Evolutionary conservation across 2,329 filamentous ascomycete genomes (phyloP), one percentile per base, ranked within the genome.

Genomic region (Zymoseptoria passerinii): DNA sequence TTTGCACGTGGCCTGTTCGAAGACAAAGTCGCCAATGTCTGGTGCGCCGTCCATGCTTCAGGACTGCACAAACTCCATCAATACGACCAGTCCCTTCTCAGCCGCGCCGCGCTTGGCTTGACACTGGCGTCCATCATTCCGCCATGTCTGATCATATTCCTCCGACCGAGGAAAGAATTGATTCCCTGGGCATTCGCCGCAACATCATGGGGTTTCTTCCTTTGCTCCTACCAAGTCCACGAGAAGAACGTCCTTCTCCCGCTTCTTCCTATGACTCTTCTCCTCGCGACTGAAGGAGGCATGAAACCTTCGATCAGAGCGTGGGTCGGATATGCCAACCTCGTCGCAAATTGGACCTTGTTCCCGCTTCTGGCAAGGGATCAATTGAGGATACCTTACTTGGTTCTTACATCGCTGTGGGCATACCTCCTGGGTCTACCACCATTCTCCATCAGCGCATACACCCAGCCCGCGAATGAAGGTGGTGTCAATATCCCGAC

Each of bases 1-100:
- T 96, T 99, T 70, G 85, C 92, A 1, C 85, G 94, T n/a, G 94
- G 94, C 3, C 77, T 99, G 6, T 99, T 97, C 68, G 95, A 99
- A 75, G 94, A 97, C 77, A 99, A 99, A 75, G 95, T 99, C 19
- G 94, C 94, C 69, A 99, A 99, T 71, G 88, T 96, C 68, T 99
- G 94, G 94, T 99, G 94, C 71, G 87, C 91, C 4, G 80, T 92
- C 57, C 95, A 97, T 71, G 87, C 94, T 0, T 72, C 70, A 10
- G 71, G 71, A 5, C 80, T 95, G 57, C 80, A 96, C 76, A 99
- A 99, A 75, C 83, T 99, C 44, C 83, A 88, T 62, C 77, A 83
- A 18, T 94, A 90, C 65, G 84, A 89, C 0, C 74, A 84, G 2
- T 80, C 82, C 7, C 72, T 90, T 5, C 82, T 99, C 28, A 90